Conservation (phyloP, 148 eudicot species). For the Heliosperma pusillum region DNA sequence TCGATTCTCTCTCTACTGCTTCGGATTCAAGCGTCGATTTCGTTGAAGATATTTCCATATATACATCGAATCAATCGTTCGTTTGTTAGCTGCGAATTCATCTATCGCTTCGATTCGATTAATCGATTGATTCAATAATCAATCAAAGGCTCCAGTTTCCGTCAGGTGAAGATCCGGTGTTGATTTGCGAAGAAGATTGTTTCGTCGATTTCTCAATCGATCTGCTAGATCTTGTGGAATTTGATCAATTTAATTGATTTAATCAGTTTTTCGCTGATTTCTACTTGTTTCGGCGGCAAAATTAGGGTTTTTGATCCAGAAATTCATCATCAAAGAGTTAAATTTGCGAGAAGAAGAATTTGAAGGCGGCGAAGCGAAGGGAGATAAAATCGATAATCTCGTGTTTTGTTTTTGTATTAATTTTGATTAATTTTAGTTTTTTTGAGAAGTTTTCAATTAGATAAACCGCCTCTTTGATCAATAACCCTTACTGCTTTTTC, state of each 20-base stretch:
- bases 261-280: background rate
- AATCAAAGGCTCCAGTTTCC: conserved; percentile 7
- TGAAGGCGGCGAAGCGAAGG: conserved; percentile 8
- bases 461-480: conserved; percentile 16
- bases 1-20: conserved; percentile 2
- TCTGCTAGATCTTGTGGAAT: conserved; percentile 10
- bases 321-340: background rate
- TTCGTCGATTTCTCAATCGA: conserved; percentile 6
- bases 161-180: conserved; percentile 13
- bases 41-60: too few relatives aligned
- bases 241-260: background rate
- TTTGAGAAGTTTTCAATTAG: conserved; percentile 15
- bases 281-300: background rate
- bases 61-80: background rate
- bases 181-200: background rate
- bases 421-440: conserved; percentile 7
- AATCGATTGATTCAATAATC: background rate
- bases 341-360: conserved; percentile 8
- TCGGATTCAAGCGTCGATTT: background rate
- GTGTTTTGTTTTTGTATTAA: conserved; percentile 11
- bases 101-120: too few relatives aligned
- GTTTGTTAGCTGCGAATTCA: too few relatives aligned
- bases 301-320: background rate
- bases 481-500: conserved; percentile 15
- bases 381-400: conserved; percentile 21